These are phyloP conservation scores for Rhodotorula babjevae DNA, from an alignment of 768 basidiomycete species.

Conservation along the genomic window DNA sequence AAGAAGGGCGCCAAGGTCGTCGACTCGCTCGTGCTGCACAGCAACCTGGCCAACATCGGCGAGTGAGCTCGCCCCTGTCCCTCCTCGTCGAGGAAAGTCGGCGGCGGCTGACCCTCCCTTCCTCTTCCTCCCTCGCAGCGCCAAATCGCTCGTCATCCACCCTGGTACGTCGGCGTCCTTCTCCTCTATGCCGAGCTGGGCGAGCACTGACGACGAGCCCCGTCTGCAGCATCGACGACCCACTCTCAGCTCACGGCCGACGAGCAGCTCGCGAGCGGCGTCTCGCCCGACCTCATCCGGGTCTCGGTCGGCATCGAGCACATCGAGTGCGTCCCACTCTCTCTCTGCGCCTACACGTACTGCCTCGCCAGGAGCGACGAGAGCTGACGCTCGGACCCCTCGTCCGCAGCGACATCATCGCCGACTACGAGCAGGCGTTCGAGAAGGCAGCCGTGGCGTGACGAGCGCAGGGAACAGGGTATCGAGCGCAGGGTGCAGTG, in stretches of 20 bases:
- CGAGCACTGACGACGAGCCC: constrained; percentile 52
- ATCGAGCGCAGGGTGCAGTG: background rate
- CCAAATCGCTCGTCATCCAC: constrained; percentile 69
- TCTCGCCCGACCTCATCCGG: constrained; percentile 62
- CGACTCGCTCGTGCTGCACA: constrained; percentile 65
- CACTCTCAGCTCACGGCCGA: constrained; percentile 63
- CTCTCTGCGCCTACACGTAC: too few relatives aligned
- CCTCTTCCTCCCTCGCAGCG: background rate
- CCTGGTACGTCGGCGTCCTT: background rate
- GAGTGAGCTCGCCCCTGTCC: constrained; percentile 16
- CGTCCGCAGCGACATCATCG: constrained; percentile 49
- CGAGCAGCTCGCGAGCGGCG: constrained; percentile 52
- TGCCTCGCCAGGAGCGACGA: too few relatives aligned
- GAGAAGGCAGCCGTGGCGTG: constrained; percentile 20
- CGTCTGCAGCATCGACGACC: constrained; percentile 58
- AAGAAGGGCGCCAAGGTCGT: constrained; percentile 51
- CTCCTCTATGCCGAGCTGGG: background rate
- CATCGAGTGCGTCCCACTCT: constrained; percentile 23
- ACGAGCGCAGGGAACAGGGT: background rate
- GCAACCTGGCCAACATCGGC: constrained; percentile 50
- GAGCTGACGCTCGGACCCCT: background rate
- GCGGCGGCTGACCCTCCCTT: background rate
- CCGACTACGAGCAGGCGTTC: constrained; percentile 51
- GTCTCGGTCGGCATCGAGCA: constrained; percentile 49
- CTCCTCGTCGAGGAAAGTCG: too few relatives aligned